Evolutionary conservation across 2,329 filamentous ascomycete genomes (phyloP), one percentile per base, ranked within the genome.

Genomic region (Alternaria hordeiaustralica): DNA sequence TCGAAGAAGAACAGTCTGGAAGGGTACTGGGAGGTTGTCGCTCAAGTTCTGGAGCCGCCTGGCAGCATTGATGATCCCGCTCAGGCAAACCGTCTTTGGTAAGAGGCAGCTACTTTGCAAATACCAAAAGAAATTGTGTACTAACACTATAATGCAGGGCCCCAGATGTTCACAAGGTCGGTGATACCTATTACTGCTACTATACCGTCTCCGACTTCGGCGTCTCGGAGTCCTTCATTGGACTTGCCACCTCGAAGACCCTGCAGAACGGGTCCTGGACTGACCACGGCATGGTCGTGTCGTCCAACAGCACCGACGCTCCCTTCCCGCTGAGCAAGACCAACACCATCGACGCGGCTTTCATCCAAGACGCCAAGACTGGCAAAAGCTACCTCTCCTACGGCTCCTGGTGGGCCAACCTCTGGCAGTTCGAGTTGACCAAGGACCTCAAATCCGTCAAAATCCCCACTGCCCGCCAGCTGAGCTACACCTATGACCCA

Each of bases 201-300:
- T 89, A 90, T 74, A 81, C 86, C 1, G 87, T 89, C n/a, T 87
- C 84, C 50, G 81, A 83, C 1, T 88, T 87, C 60, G 87, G 88
- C 0, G 84, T 82, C 1, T 87, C 89, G 62, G 77, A 81, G 71
- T 88, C 85, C 0, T 85, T 85, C 15, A 89, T 90, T 65, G 89
- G 89, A 11, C 74, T 85, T 4, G 84, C 84, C 4, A 85, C 81
- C 0, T 83, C 81, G 5, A 58, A 64, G 2, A 77, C 76, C 1
- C 78, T 84, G 74, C 83, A 86, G 20, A 78, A 82, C 11, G 87
- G 86, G 44, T 82, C 79, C 18, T 90, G 87, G 87, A 86, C 82
- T 0, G 87, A 89, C 72, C 82, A 82, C 20, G 88, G 88, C 53
- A 82, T 81, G 5, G 84, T 87, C 8, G 64, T 59, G 5, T 36